Evolutionary conservation across 2,329 filamentous ascomycete species (phyloP).

Genomic region (Sporothrix humicola): DNA sequence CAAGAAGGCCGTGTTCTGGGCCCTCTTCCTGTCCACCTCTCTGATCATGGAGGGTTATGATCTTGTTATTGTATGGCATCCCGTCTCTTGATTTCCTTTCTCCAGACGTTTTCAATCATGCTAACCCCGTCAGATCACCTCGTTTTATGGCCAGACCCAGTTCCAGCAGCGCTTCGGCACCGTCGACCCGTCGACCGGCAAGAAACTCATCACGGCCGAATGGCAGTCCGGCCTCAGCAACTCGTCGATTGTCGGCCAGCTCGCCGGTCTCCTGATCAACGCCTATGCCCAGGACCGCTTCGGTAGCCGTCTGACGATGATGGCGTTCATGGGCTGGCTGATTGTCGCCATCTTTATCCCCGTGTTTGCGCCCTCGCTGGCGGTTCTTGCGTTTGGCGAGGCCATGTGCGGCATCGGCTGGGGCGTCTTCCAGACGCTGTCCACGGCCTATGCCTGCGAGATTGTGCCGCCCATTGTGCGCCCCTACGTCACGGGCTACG

Average conservation of each 20-base stretch:
- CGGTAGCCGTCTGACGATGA: slow-evolving; percentile 52
- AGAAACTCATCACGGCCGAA: slow-evolving; percentile 51
- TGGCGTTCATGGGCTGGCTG: slow-evolving; percentile 49
- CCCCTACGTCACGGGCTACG: slow-evolving; percentile 51
- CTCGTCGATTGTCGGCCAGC: slow-evolving; percentile 50
- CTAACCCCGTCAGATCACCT: too few relatives aligned
- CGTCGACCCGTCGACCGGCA: slow-evolving; percentile 40
- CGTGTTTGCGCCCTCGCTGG: slow-evolving; percentile 52
- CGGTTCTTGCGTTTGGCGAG: slow-evolving; percentile 51
- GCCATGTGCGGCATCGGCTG: slow-evolving; percentile 51
- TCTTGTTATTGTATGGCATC: slow-evolving; percentile 34
- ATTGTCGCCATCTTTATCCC: slow-evolving; percentile 54
- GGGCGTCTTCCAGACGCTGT: slow-evolving; percentile 49
- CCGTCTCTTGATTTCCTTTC: neutral
- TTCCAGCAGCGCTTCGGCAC: slow-evolving; percentile 42
- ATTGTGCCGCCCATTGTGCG: slow-evolving; percentile 45
- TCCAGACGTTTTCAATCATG: too few relatives aligned
- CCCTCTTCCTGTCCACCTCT: slow-evolving; percentile 14
- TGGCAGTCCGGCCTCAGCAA: slow-evolving; percentile 58
- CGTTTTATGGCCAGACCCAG: slow-evolving; percentile 38
- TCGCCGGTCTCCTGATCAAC: slow-evolving; percentile 56
- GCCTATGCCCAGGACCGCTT: slow-evolving; percentile 54
- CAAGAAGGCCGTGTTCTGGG: slow-evolving; percentile 26
- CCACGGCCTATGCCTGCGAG: slow-evolving; percentile 47
- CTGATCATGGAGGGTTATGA: slow-evolving; percentile 41